These are phyloP conservation scores for Nematodospora anomalae DNA, from an alignment of 1,139 yeast species.

Conservation along the genomic window DNA sequence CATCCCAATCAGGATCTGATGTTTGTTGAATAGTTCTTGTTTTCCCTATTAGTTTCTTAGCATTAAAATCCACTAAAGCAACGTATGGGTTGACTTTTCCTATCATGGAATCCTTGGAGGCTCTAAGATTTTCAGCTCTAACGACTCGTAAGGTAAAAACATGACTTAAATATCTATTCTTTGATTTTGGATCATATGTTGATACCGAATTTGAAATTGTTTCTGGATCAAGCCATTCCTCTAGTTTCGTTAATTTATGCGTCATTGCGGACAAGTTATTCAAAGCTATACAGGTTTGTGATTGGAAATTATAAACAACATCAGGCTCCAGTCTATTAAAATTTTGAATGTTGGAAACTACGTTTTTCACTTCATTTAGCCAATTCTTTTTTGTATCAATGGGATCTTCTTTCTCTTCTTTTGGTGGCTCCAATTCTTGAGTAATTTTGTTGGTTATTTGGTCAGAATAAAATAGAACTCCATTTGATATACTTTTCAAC, in stretches of 20 bases:
- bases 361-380: slow-evolving; percentile 48
- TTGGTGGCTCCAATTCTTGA: slow-evolving; percentile 43
- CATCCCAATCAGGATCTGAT: slow-evolving; percentile 84
- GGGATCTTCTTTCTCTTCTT: slow-evolving; percentile 26
- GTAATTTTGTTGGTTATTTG: slow-evolving; percentile 47
- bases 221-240: slow-evolving; percentile 63
- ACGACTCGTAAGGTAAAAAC: slow-evolving; percentile 66
- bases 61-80: slow-evolving; percentile 60
- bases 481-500: slow-evolving; percentile 62
- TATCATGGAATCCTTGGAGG: slow-evolving; percentile 33
- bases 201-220: slow-evolving; percentile 49
- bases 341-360: slow-evolving; percentile 46
- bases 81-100: slow-evolving; percentile 66
- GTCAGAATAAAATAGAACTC: slow-evolving; percentile 54
- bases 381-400: slow-evolving; percentile 26
- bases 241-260: slow-evolving; percentile 58
- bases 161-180: slow-evolving; percentile 43
- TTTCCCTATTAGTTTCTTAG: slow-evolving; percentile 61
- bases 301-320: slow-evolving; percentile 60
- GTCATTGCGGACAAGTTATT: slow-evolving; percentile 69
- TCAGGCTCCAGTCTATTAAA: slow-evolving; percentile 38
- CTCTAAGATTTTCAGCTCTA: slow-evolving; percentile 64
- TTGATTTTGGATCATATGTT: slow-evolving; percentile 30
- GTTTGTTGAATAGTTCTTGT: slow-evolving; percentile 67
- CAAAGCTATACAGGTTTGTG: slow-evolving; percentile 70